phyloP scores from a whole-genome alignment of 1,139 yeast genomes.

The Blastobotrys proliferans region DNA sequence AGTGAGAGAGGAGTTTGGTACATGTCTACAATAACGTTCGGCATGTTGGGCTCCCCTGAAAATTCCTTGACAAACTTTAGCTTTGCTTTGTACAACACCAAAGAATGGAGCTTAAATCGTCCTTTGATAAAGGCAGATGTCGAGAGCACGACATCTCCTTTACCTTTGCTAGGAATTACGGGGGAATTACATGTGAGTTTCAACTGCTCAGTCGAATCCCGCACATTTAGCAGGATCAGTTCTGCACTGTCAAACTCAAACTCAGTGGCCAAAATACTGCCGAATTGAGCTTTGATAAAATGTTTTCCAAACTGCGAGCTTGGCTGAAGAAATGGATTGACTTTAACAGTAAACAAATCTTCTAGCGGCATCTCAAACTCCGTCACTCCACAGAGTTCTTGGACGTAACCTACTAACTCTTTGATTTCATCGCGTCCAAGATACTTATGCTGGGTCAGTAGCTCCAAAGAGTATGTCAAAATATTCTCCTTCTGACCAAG shows the following conservation, averaged over 20 bases:
- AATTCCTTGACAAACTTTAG: conserved; percentile 27
- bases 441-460: conserved; percentile 28
- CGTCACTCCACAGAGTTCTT: conserved; percentile 14
- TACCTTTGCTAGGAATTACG: background rate
- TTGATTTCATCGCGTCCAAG: conserved; percentile 19
- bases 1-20: conserved; percentile 23
- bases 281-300: background rate
- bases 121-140: conserved; percentile 26
- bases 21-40: conserved; percentile 19
- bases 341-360: conserved; percentile 20
- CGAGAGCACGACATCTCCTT: conserved; percentile 10
- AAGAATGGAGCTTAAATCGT: conserved; percentile 24
- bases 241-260: conserved; percentile 20
- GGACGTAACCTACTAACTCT: conserved; percentile 21
- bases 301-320: conserved; percentile 5
- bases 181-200: background rate
- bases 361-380: conserved; percentile 18
- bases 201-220: conserved; percentile 10
- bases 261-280: conserved; percentile 9
- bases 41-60: conserved; percentile 9
- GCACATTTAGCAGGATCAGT: conserved; percentile 10
- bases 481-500: conserved; percentile 32
- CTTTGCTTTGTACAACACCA: conserved; percentile 25
- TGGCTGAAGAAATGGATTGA: conserved; percentile 21
- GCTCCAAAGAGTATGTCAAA: conserved; percentile 29